phyloP scores from a whole-genome alignment of 1,284 basidiomycete genomes.

The Fomitopsis betulina region DNA sequence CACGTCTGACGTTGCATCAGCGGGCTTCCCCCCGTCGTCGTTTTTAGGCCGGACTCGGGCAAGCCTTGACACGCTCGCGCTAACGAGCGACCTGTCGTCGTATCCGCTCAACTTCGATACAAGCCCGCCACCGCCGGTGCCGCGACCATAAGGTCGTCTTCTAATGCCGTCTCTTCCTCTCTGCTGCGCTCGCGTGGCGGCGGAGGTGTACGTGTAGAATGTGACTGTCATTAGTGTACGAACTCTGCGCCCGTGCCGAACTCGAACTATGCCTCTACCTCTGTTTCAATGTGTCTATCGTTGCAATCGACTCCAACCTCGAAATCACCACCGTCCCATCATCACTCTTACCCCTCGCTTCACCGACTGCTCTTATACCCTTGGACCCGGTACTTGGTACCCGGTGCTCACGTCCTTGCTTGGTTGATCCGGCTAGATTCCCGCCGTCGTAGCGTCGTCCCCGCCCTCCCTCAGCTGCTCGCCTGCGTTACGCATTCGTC shows the following conservation, averaged over 20 bases:
- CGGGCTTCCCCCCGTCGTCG: conserved; percentile 20
- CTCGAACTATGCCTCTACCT: conserved; percentile 1
- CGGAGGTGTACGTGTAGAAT: conserved; percentile 13
- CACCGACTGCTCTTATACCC: conserved; percentile 10
- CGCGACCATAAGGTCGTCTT: conserved; percentile 14
- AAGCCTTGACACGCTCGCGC: conserved; percentile 75
- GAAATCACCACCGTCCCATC: neutral
- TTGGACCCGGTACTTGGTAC: no score
- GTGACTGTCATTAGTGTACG: conserved; percentile 9
- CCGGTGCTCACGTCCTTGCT: conserved; percentile 17
- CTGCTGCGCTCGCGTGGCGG: neutral
- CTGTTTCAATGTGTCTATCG: neutral
- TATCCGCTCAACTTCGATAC: conserved; percentile 68
- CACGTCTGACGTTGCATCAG: conserved; percentile 12
- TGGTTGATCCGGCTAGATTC: conserved; percentile 23
- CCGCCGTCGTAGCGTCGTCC: conserved; percentile 13
- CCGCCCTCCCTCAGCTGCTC: conserved; percentile 3
- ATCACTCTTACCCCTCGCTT: conserved; percentile 1
- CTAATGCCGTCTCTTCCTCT: neutral
- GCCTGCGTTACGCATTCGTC: neutral
- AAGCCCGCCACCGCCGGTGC: conserved; percentile 16
- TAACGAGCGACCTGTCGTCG: conserved; percentile 74
- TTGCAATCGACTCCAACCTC: conserved; percentile 5
- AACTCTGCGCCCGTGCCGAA: conserved; percentile 7
- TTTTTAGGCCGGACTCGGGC: conserved; percentile 51